Percentiles rank a stretch among this genome's conserved stretches.
Evolutionary conservation across 805 yeast genomes (phyloP).

Genomic region (Phaffomyces thermotolerans): DNA sequence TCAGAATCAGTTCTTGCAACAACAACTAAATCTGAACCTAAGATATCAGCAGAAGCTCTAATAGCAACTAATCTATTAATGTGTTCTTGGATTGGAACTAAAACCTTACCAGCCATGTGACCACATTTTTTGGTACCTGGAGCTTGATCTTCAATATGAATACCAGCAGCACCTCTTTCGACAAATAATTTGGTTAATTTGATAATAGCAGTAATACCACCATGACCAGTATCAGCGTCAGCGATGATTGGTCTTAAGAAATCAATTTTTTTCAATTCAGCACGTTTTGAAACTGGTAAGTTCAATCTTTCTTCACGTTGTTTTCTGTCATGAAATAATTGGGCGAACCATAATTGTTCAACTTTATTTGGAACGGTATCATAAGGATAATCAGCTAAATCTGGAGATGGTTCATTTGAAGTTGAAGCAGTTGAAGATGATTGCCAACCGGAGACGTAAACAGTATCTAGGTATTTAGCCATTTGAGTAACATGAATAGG

Average conservation of each 20-base stretch:
- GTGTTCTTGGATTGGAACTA: constrained; percentile 97
- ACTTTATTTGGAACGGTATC: constrained; percentile 98
- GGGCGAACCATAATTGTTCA: constrained; percentile 94
- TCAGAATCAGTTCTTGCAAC: constrained; percentile 97
- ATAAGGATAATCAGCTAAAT: constrained; percentile 96
- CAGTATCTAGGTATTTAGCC: constrained; percentile 90
- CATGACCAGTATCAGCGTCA: constrained; percentile 98
- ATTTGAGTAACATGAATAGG: constrained; percentile 94
- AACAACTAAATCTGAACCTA: constrained; percentile 76
- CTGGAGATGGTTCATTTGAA: constrained; percentile 97
- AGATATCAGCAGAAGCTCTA: constrained; percentile 90
- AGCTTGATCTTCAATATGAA: constrained; percentile 98
- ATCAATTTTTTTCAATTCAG: constrained; percentile 68
- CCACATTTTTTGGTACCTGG: constrained; percentile 99
- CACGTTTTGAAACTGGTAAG: constrained; percentile 55
- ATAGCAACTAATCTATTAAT: constrained; percentile 90
- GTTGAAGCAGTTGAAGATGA: constrained; percentile 97
- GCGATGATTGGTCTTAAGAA: constrained; percentile 93
- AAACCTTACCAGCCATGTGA: constrained; percentile 98
- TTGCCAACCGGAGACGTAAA: constrained; percentile 98
- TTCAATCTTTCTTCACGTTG: constrained; percentile 66
- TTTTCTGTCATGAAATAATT: constrained; percentile 93
- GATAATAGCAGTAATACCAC: constrained; percentile 94
- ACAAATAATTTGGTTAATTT: constrained; percentile 93
- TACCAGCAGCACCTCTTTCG: constrained; percentile 98